These are phyloP conservation scores for Hemisphaericaspora lyxosophila DNA, from an alignment of 1,139 yeast genomes.

Conservation along the genomic window DNA sequence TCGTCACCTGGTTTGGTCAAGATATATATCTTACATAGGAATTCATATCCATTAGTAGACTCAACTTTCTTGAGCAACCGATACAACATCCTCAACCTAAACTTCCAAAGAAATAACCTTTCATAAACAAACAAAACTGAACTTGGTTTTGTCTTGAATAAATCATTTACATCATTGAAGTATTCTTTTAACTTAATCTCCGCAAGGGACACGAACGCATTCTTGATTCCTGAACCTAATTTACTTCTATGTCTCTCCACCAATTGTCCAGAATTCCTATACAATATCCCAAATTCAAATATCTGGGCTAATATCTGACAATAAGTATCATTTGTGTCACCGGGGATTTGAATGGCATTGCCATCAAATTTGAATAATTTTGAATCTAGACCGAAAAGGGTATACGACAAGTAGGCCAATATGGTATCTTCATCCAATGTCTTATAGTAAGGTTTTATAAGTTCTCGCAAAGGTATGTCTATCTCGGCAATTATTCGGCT, in stretches of 20 bases:
- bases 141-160: constrained; percentile 40
- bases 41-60: constrained; percentile 51
- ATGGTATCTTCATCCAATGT: constrained; percentile 49
- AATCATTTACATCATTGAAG: constrained; percentile 51
- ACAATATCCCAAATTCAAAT: constrained; percentile 74
- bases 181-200: constrained; percentile 55
- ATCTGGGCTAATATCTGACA: constrained; percentile 57
- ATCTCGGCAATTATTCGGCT: not conserved
- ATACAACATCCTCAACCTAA: constrained; percentile 57
- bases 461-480: constrained; percentile 5
- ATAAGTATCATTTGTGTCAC: constrained; percentile 54
- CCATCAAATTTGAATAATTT: constrained; percentile 51
- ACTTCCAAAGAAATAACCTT: constrained; percentile 46
- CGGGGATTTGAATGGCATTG: constrained; percentile 46
- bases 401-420: constrained; percentile 59
- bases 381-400: constrained; percentile 74
- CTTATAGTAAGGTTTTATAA: constrained; percentile 35
- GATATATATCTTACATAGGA: constrained; percentile 53
- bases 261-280: constrained; percentile 40
- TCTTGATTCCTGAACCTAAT: constrained; percentile 54
- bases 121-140: constrained; percentile 41
- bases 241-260: constrained; percentile 30
- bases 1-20: constrained; percentile 66
- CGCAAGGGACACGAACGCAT: constrained; percentile 62
- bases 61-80: constrained; percentile 32